These are phyloP conservation scores for Aleurites moluccanus DNA, from an alignment of 441 rosid species.

Conservation along the genomic window DNA sequence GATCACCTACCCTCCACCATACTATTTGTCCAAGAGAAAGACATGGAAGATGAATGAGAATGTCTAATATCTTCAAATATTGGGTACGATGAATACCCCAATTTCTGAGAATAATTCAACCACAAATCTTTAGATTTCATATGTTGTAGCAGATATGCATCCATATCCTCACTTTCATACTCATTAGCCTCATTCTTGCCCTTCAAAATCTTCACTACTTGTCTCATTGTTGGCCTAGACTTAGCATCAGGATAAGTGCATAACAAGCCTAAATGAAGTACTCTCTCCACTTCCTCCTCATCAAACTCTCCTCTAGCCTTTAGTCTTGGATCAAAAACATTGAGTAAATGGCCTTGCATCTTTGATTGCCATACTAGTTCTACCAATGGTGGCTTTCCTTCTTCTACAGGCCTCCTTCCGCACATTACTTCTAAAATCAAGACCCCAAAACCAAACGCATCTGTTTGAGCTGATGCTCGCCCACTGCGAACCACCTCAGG, in stretches of 20 bases:
- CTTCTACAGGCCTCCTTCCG: conserved; percentile 73
- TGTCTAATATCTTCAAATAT: conserved; percentile 46
- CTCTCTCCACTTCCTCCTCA: conserved; percentile 47
- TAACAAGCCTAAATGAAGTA: conserved; percentile 62
- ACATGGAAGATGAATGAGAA: conserved; percentile 42
- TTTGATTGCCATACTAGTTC: conserved; percentile 57
- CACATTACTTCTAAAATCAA: conserved; percentile 70
- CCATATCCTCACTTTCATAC: conserved; percentile 51
- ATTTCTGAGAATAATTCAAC: conserved; percentile 36
- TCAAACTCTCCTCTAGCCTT: conserved; percentile 29
- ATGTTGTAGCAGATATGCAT: conserved; percentile 48
- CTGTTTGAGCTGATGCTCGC: conserved; percentile 58
- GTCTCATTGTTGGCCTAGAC: conserved; percentile 74
- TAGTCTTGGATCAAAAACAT: conserved; percentile 41
- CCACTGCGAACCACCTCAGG: conserved; percentile 68
- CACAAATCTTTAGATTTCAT: conserved; percentile 37
- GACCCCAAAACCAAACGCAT: conserved; percentile 65
- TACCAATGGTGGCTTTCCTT: conserved; percentile 54
- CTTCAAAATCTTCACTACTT: conserved; percentile 60
- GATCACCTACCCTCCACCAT: conserved; percentile 56
- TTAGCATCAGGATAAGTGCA: conserved; percentile 61
- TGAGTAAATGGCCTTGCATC: conserved; percentile 41
- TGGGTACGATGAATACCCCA: conserved; percentile 43
- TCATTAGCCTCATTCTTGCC: conserved; percentile 50
- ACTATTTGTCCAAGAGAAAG: conserved; percentile 49